Evolutionary conservation across 2,329 filamentous ascomycete species (phyloP), one percentile per base, ranked within the genome.

Genomic region (Paecilomyces sp.): DNA sequence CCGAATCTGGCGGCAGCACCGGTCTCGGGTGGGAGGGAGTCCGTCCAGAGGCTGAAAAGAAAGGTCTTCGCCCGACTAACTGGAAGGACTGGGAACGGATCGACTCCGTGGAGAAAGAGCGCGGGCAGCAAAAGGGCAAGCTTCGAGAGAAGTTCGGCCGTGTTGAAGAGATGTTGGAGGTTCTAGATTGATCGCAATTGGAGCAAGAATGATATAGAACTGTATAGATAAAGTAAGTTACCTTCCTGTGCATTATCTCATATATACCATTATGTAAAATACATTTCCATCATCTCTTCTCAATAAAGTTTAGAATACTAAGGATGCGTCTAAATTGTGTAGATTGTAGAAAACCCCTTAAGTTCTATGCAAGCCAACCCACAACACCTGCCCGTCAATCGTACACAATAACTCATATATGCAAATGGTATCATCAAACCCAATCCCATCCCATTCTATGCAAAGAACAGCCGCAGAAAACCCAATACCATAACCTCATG

Each of bases 81-180:
- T 99, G 94, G 94, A 75, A 84, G 25, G 90, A 95, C 65, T 99
- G 94, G 94, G 79, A 85, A 73, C 86, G 78, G 63, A 97, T 99
- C 63, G 92, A 99, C 74, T 75, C 76, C n/a, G 87, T 82, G 3
- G 94, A 99, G 76, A 85, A 80, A 66, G 79, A 84, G 59, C 82
- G 81, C 55, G 94, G 94, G 0, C 74, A 79, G 61, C 71, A 72
- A 54, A 81, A 77, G 57, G 92, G 92, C 0, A 97, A 96, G 74
- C 83, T 86, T 67, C 84, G 94, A 64, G 90, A 93, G 74, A 88
- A 88, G 72, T 82, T 86, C 66, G 75, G 72, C 7, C 79, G 76
- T 59, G 79, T 85, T 0, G 73, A 76, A 53, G 83, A 86, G 61
- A 88, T 88, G 85, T 66, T 88, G 55, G 69, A 75, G 24, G 77